These are phyloP conservation scores for Thinopyrum elongatum DNA, from an alignment of 176 grass and related monocot species.

Conservation along the genomic window DNA sequence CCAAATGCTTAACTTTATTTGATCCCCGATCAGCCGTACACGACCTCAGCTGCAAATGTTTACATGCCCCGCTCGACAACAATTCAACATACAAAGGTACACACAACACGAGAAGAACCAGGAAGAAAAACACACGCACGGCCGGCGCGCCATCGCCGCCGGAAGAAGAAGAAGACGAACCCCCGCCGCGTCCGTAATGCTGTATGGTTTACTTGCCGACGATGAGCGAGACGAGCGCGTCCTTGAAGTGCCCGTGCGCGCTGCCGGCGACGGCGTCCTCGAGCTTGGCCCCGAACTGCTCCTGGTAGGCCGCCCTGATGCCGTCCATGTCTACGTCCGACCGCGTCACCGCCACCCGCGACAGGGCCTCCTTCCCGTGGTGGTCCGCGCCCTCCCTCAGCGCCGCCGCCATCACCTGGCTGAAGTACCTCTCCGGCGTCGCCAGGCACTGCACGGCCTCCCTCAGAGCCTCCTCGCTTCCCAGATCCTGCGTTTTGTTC, in stretches of 20 bases:
- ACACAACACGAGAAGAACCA: background rate
- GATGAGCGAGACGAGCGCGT: slow-evolving; percentile 74
- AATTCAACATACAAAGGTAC: no score
- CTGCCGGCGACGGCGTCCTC: slow-evolving; percentile 56
- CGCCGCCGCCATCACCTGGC: slow-evolving; percentile 58
- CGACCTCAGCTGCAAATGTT: no score
- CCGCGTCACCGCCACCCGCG: slow-evolving; percentile 68
- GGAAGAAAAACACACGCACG: background rate
- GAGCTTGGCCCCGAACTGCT: slow-evolving; percentile 57
- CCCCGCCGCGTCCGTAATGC: background rate
- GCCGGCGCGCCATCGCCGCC: background rate
- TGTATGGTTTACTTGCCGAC: slow-evolving; percentile 22
- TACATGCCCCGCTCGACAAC: no score
- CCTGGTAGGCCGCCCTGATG: slow-evolving; percentile 47
- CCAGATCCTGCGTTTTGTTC: slow-evolving; percentile 18
- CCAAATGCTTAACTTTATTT: no score
- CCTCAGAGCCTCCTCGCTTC: slow-evolving; percentile 24
- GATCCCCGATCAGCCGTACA: no score
- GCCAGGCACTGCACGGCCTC: slow-evolving; percentile 75
- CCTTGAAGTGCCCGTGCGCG: slow-evolving; percentile 71
- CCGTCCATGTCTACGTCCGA: slow-evolving; percentile 75
- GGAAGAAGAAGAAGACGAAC: background rate
- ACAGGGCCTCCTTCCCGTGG: slow-evolving; percentile 56
- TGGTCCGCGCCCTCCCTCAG: slow-evolving; percentile 53
- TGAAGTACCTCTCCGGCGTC: slow-evolving; percentile 72